phyloP scores from a whole-genome alignment of 805 yeast genomes.

The Jamesozyma rosinii region DNA sequence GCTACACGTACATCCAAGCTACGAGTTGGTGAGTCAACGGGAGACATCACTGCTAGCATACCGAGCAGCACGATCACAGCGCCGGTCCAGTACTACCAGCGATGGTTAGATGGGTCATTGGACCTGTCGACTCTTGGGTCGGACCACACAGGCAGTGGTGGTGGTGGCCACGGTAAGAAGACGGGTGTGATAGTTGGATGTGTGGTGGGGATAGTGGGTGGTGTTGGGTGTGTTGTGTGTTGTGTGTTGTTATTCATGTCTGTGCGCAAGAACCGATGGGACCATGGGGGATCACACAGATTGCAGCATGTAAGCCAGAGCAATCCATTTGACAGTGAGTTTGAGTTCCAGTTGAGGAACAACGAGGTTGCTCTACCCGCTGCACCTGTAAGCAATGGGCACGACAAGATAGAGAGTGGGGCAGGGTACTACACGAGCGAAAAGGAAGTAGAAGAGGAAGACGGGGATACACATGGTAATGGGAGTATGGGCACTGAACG shows the following conservation, averaged over 20 bases:
- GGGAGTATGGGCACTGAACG: background rate
- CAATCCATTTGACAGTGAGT: conserved; percentile 6
- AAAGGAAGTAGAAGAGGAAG: background rate
- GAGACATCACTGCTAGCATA: no score
- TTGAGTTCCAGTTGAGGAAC: conserved; percentile 1
- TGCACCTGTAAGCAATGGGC: no score
- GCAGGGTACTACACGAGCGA: background rate
- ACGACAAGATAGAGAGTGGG: background rate
- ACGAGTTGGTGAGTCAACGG: no score
- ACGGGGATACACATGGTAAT: background rate
- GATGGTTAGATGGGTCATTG: conserved; percentile 3
- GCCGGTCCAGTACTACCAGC: conserved; percentile 3
- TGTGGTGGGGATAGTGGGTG: conserved; percentile 1
- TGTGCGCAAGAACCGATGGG: background rate
- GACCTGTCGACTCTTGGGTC: background rate
- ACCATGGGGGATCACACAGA: background rate
- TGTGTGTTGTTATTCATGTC: background rate
- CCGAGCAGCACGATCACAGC: background rate
- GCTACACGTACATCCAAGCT: background rate
- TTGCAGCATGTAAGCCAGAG: background rate
- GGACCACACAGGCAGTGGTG: background rate
- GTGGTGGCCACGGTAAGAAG: background rate
- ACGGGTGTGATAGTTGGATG: conserved; percentile 2
- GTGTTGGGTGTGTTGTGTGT: background rate
- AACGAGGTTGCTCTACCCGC: no score